phyloP scores from a whole-genome alignment of 2,329 filamentous ascomycete species.

The Pezicula neosporulosa region DNA sequence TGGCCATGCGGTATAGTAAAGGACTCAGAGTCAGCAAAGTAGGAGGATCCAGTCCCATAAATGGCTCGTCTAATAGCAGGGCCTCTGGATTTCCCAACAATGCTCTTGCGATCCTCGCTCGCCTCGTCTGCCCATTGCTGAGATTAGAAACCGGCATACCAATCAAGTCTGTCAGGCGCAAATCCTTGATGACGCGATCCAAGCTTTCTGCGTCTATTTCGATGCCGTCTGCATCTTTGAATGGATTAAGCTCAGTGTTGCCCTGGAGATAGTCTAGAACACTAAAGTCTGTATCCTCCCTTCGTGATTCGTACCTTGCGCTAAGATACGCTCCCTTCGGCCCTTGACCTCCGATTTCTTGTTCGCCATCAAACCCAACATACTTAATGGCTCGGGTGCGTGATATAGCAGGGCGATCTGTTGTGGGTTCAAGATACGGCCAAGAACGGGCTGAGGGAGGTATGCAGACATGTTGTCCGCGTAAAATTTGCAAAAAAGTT shows the following conservation, averaged over 20 bases:
- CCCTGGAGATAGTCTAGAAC: slow-evolving; percentile 77
- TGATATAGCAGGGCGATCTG: slow-evolving; percentile 40
- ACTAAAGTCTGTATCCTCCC: slow-evolving; percentile 85
- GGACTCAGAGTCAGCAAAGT: slow-evolving; percentile 70
- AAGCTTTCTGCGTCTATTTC: slow-evolving; percentile 49
- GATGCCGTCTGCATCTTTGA: slow-evolving; percentile 47
- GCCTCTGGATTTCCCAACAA: slow-evolving; percentile 76
- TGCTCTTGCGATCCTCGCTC: slow-evolving; percentile 84
- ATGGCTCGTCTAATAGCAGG: slow-evolving; percentile 86
- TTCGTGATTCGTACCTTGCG: slow-evolving; percentile 82
- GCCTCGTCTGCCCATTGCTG: slow-evolving; percentile 87
- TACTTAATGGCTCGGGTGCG: slow-evolving; percentile 72
- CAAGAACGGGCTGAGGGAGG: slow-evolving; percentile 75
- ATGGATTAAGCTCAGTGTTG: slow-evolving; percentile 78
- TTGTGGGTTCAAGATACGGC: slow-evolving; percentile 69
- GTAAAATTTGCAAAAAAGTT: slow-evolving; percentile 74
- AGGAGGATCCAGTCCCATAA: slow-evolving; percentile 91
- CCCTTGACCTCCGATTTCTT: slow-evolving; percentile 51
- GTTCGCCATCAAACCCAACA: slow-evolving; percentile 83
- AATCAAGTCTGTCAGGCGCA: slow-evolving; percentile 66
- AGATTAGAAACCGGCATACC: slow-evolving; percentile 83
- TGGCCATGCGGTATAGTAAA: slow-evolving; percentile 66
- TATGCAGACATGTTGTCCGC: slow-evolving; percentile 70
- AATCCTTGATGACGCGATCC: slow-evolving; percentile 61
- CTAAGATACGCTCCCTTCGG: slow-evolving; percentile 78